These are phyloP conservation scores for Pythium monospermum DNA, from an alignment of 352 stramenopile genomes.

Conservation along the genomic window DNA sequence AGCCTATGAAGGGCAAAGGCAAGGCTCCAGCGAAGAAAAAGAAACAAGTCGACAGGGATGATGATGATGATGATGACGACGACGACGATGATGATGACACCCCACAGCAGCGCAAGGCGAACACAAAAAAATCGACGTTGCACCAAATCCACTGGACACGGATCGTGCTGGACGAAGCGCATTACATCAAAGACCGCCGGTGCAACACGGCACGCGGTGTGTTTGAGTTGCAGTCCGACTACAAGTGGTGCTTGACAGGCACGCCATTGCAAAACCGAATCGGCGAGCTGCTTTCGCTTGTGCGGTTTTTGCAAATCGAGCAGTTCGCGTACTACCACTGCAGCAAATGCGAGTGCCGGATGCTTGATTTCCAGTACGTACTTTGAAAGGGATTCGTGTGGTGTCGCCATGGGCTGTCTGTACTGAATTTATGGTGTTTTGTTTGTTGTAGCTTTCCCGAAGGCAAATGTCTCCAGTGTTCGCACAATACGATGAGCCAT, in stretches of 20 bases:
- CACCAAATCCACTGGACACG: slow-evolving; percentile 96
- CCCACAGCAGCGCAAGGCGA: slow-evolving; percentile 26
- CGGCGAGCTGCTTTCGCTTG: slow-evolving; percentile 94
- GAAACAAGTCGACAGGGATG: slow-evolving; percentile 23
- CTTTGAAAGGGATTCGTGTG: neutral
- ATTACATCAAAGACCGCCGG: slow-evolving; percentile 93
- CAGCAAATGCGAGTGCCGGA: slow-evolving; percentile 92
- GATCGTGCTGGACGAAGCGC: slow-evolving; percentile 96
- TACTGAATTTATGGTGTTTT: slow-evolving; percentile 28
- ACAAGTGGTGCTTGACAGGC: slow-evolving; percentile 97
- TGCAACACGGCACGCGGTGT: slow-evolving; percentile 95
- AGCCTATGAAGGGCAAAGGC: slow-evolving; percentile 24
- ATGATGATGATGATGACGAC: slow-evolving; percentile 28
- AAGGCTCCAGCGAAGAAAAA: slow-evolving; percentile 9
- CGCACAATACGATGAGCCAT: slow-evolving; percentile 93
- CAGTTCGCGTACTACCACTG: slow-evolving; percentile 99
- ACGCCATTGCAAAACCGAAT: slow-evolving; percentile 95
- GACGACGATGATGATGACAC: slow-evolving; percentile 28
- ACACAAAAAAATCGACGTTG: slow-evolving; percentile 67
- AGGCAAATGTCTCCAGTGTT: slow-evolving; percentile 89
- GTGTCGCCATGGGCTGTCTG: neutral
- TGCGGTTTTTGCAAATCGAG: slow-evolving; percentile 97
- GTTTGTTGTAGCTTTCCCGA: slow-evolving; percentile 45
- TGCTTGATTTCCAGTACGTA: slow-evolving; percentile 93
- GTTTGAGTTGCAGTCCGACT: slow-evolving; percentile 94